Conservation (phyloP, 2,329 filamentous ascomycete species). For the Furcasterigmium furcatum region DNA sequence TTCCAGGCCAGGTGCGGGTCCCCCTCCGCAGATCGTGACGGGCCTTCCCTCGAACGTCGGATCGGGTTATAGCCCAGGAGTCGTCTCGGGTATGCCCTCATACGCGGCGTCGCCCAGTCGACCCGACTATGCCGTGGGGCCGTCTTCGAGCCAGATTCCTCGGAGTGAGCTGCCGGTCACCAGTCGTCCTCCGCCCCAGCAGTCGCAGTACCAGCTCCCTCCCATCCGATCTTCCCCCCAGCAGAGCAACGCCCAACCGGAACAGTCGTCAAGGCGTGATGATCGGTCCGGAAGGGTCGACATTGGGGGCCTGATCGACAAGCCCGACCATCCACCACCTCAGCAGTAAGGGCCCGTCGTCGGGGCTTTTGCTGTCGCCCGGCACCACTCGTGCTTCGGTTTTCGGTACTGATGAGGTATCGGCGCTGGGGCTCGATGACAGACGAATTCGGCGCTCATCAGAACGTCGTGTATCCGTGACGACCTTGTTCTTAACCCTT, state of each 20-base stretch:
- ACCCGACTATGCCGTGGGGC: conserved; percentile 38
- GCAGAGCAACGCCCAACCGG: conserved; percentile 14
- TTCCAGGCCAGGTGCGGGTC: conserved; percentile 22
- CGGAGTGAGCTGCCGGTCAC: conserved; percentile 44
- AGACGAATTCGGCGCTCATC: conserved; percentile 1
- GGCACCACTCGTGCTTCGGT: no score
- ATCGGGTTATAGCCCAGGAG: conserved; percentile 29
- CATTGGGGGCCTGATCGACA: conserved; percentile 61
- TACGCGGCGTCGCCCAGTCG: conserved; percentile 44
- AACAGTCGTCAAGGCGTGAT: conserved; percentile 36
- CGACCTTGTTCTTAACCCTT: not conserved
- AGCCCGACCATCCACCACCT: conserved; percentile 37
- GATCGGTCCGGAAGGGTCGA: conserved; percentile 53
- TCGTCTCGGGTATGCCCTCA: conserved; percentile 37
- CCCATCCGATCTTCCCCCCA: conserved; percentile 41
- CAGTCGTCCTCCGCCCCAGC: conserved; percentile 23
- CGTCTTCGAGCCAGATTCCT: conserved; percentile 49
- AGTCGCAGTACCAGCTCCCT: conserved; percentile 40
- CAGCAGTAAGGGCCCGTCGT: conserved; percentile 16
- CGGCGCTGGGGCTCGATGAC: no score
- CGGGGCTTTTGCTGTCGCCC: not conserved
- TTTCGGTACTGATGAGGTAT: no score
- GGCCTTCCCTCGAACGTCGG: conserved; percentile 38
- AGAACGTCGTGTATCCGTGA: not conserved
- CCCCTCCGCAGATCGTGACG: conserved; percentile 27